Evolutionary conservation across 192 early-diverging fungal genomes (phyloP).

Genomic region (Helicostylum pulchrum): DNA sequence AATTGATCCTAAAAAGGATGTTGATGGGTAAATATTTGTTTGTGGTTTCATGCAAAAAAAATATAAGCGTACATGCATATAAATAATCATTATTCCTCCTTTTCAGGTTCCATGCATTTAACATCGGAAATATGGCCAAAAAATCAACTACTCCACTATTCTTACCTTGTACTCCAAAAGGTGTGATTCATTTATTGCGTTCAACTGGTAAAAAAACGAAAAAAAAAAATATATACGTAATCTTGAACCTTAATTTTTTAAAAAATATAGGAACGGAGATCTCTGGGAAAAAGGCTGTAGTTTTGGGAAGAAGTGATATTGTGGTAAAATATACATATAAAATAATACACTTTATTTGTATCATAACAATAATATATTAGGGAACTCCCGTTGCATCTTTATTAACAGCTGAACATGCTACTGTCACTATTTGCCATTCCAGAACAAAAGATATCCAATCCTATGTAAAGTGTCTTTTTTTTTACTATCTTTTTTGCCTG

Average conservation of each 20-base stretch:
- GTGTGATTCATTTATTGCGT: slow-evolving; percentile 80
- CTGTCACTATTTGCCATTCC: slow-evolving; percentile 92
- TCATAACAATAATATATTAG: slow-evolving; percentile 19
- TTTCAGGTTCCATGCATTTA: slow-evolving; percentile 80
- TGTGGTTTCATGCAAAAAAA: background rate
- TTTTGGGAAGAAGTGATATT: slow-evolving; percentile 95
- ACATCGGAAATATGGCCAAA: slow-evolving; percentile 90
- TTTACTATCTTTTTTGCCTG: too few relatives aligned
- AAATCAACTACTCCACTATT: slow-evolving; percentile 75
- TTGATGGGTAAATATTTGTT: slow-evolving; percentile 72
- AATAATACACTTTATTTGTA: background rate
- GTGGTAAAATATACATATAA: slow-evolving; percentile 50
- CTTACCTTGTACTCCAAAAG: slow-evolving; percentile 92
- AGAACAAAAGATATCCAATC: slow-evolving; percentile 70
- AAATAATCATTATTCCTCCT: background rate
- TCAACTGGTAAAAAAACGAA: slow-evolving; percentile 43
- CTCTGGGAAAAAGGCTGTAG: slow-evolving; percentile 82
- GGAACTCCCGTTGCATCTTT: slow-evolving; percentile 82
- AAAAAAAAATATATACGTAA: slow-evolving; percentile 19
- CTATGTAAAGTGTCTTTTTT: slow-evolving; percentile 53
- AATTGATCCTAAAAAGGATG: slow-evolving; percentile 85
- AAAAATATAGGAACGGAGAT: slow-evolving; percentile 45
- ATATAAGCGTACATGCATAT: background rate
- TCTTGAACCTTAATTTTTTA: background rate
- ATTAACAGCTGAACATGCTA: slow-evolving; percentile 77